Percentiles rank a stretch among this genome's conserved stretches.
These are phyloP conservation scores for Rhododendron ferrugineum DNA, from an alignment of 148 eudicot species.

Conservation along the genomic window DNA sequence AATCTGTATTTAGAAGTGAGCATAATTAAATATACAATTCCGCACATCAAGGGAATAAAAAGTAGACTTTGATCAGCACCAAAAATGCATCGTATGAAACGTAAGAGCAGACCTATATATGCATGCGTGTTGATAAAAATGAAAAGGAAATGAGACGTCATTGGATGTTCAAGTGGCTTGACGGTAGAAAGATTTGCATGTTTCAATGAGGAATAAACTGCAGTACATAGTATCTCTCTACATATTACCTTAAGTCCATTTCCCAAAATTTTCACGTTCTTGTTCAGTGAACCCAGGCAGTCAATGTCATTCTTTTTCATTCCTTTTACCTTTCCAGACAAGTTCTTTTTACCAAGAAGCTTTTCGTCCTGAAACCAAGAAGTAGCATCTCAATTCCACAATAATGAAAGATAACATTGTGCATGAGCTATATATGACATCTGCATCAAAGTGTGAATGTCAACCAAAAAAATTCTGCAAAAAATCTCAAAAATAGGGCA, in stretches of 20 bases:
- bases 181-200: neutral
- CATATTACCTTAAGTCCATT: conserved; percentile 57
- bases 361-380: conserved; percentile 54
- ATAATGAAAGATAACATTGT: neutral
- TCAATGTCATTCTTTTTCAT: conserved; percentile 52
- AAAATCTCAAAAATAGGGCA: neutral
- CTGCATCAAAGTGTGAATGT: neutral
- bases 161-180: neutral
- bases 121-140: neutral
- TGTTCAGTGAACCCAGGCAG: conserved; percentile 42
- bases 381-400: neutral
- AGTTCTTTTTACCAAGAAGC: conserved; percentile 28
- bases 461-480: conserved; percentile 5
- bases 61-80: neutral
- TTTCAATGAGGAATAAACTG: neutral
- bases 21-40: neutral
- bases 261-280: conserved; percentile 70
- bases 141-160: conserved; percentile 1
- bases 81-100: neutral
- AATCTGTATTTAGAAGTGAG: conserved; percentile 36
- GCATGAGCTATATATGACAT: neutral
- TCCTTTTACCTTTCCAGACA: conserved; percentile 44
- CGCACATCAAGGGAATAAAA: neutral
- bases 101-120: neutral
- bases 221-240: neutral